Percentiles rank a stretch among this genome's conserved stretches.
Conservation (phyloP, 2,329 filamentous ascomycete genomes). For the Venturia pyrina region DNA sequence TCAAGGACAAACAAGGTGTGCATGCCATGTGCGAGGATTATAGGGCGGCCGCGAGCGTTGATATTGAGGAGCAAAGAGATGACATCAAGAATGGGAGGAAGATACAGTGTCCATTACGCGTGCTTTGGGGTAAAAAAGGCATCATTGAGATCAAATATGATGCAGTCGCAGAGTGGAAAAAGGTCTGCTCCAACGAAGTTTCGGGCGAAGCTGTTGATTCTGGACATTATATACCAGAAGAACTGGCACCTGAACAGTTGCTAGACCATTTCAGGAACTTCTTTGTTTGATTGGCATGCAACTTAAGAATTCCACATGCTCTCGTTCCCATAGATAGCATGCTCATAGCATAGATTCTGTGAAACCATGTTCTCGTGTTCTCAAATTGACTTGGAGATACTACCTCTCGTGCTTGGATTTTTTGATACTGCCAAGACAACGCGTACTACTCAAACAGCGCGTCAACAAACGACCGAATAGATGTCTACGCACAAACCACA, state of each 20-base stretch:
- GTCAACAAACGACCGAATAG: background rate
- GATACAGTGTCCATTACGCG: slow-evolving; percentile 37
- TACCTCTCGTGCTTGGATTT: background rate
- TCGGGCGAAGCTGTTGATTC: slow-evolving; percentile 36
- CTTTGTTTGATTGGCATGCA: slow-evolving; percentile 20
- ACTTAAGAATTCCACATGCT: background rate
- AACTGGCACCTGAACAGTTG: slow-evolving; percentile 36
- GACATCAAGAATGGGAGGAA: slow-evolving; percentile 35
- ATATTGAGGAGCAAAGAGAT: slow-evolving; percentile 40
- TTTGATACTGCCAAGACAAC: background rate
- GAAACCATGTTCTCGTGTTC: too few species aligned
- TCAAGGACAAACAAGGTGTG: slow-evolving; percentile 34
- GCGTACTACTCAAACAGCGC: background rate
- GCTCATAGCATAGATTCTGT: too few species aligned
- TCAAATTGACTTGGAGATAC: too few species aligned
- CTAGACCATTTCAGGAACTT: slow-evolving; percentile 33
- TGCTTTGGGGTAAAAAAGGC: slow-evolving; percentile 42
- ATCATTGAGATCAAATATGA: slow-evolving; percentile 42
- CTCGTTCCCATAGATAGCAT: background rate
- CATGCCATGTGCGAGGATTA: slow-evolving; percentile 48
- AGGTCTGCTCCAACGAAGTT: slow-evolving; percentile 28
- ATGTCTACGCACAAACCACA: background rate
- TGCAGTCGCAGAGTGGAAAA: slow-evolving; percentile 41
- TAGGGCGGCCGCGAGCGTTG: slow-evolving; percentile 40
- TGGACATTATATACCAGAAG: slow-evolving; percentile 43